Conservation (phyloP, 139 green algal genomes). For the Klebsormidium nitens region DNA sequence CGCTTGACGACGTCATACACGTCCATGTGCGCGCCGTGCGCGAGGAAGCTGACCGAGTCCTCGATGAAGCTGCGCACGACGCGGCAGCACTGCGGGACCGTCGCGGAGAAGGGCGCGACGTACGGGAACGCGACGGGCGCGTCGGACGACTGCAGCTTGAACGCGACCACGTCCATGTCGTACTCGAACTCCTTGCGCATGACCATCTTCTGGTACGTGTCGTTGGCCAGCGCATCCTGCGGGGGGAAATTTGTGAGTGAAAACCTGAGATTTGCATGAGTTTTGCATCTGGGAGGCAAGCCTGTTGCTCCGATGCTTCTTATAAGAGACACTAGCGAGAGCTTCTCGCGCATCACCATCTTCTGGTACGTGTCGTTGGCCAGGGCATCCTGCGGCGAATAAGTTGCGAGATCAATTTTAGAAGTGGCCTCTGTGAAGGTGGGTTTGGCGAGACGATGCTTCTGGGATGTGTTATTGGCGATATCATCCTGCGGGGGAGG, state of each 20-base stretch:
- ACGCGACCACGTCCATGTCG: constrained; percentile 39
- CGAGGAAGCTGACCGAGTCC: constrained; percentile 25
- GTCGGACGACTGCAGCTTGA: constrained; percentile 21
- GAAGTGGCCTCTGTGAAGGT: too few relatives aligned
- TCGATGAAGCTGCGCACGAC: constrained; percentile 40
- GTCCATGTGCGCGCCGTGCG: constrained; percentile 35
- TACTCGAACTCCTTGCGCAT: constrained; percentile 43
- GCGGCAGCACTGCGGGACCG: constrained; percentile 28
- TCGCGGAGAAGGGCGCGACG: constrained; percentile 35
- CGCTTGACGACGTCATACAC: constrained; percentile 30
- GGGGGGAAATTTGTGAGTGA: too few relatives aligned
- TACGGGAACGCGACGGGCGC: constrained; percentile 23
- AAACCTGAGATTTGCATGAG: too few relatives aligned
- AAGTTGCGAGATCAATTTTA: too few relatives aligned
- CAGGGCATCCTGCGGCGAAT: too few relatives aligned
- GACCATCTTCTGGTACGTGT: constrained; percentile 32
- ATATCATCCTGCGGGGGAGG: too few relatives aligned
- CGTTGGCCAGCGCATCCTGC: too few relatives aligned
- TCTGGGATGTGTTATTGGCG: too few relatives aligned
- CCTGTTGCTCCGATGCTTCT: too few relatives aligned
- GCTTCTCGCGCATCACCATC: constrained; percentile 40
- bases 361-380: constrained; percentile 38
- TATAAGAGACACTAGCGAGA: too few relatives aligned
- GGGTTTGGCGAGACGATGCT: too few relatives aligned
- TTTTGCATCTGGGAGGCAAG: too few relatives aligned